Evolutionary conservation across 2,329 filamentous ascomycete species (phyloP).

Genomic region (Colletotrichum lindemuthianum): DNA sequence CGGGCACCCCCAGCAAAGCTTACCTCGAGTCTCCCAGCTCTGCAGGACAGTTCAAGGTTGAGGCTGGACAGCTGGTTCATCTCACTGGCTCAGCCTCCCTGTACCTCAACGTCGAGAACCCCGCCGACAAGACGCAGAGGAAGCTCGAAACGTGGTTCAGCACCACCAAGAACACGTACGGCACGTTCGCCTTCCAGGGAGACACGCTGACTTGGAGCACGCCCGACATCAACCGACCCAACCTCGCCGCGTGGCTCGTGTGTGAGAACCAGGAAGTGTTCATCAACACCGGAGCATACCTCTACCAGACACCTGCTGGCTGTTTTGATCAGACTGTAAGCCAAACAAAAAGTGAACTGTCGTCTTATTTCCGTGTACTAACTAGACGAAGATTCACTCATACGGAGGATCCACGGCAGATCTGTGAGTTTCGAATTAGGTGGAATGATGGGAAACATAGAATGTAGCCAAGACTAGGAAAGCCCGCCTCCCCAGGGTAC

Average conservation of each 20-base stretch:
- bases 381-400: conserved; percentile 31
- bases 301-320: conserved; percentile 65
- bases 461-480: too few relatives aligned
- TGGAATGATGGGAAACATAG: not conserved
- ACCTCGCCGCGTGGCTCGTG: conserved; percentile 68
- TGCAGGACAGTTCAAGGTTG: conserved; percentile 68
- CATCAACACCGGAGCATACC: conserved; percentile 68
- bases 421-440: conserved; percentile 1
- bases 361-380: not conserved
- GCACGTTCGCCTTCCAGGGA: conserved; percentile 66
- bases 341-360: conserved; percentile 11
- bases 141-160: conserved; percentile 63
- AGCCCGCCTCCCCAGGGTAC: too few relatives aligned
- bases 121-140: conserved; percentile 56
- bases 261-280: conserved; percentile 62
- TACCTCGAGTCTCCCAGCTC: conserved; percentile 61
- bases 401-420: conserved; percentile 35
- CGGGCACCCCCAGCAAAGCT: conserved; percentile 56
- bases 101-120: conserved; percentile 59
- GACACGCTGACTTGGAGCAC: conserved; percentile 66
- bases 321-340: conserved; percentile 68
- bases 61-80: conserved; percentile 65
- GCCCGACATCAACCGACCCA: conserved; percentile 60
- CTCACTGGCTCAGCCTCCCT: conserved; percentile 53
- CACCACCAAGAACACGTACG: conserved; percentile 61